phyloP scores from a whole-genome alignment of 805 yeast species.

The Candida nonsorbophila region DNA sequence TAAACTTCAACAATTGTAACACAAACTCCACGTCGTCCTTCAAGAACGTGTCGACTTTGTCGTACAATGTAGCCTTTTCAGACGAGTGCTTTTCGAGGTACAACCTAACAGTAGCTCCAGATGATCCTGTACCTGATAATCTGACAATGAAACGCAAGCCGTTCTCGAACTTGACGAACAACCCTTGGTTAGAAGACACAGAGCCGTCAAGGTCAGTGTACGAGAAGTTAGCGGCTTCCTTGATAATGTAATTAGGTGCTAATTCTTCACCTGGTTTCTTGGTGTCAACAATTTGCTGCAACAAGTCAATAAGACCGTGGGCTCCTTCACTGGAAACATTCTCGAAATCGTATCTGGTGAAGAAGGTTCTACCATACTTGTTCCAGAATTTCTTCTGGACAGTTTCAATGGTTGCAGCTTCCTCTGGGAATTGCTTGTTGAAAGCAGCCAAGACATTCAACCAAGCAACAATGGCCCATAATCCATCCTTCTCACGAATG shows the following conservation, averaged over 20 bases:
- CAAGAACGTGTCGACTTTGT: conserved; percentile 65
- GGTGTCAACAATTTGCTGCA: conserved; percentile 22
- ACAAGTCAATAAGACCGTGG: conserved; percentile 50
- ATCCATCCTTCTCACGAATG: conserved; percentile 94
- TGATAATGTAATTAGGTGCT: conserved; percentile 48
- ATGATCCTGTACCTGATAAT: conserved; percentile 94
- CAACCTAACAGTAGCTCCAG: conserved; percentile 94
- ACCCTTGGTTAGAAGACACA: conserved; percentile 82
- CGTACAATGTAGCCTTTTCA: conserved; percentile 45
- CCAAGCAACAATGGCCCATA: conserved; percentile 98
- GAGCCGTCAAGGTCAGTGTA: conserved; percentile 95
- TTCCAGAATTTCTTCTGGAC: conserved; percentile 87
- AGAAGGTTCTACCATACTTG: conserved; percentile 93
- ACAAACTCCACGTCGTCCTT: conserved; percentile 57
- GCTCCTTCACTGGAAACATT: conserved; percentile 77
- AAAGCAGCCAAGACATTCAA: conserved; percentile 88
- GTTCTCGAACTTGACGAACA: conserved; percentile 71
- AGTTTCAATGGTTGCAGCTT: conserved; percentile 60
- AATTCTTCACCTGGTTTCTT: conserved; percentile 42
- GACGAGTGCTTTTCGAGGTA: conserved; percentile 79
- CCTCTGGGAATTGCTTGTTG: conserved; percentile 52
- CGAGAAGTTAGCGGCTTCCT: conserved; percentile 80
- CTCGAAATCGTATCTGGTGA: conserved; percentile 94
- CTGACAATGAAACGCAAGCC: conserved; percentile 87
- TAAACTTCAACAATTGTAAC: conserved; percentile 62